phyloP scores from a whole-genome alignment of 495 filamentous ascomycete genomes.

The Letharia lupina region DNA sequence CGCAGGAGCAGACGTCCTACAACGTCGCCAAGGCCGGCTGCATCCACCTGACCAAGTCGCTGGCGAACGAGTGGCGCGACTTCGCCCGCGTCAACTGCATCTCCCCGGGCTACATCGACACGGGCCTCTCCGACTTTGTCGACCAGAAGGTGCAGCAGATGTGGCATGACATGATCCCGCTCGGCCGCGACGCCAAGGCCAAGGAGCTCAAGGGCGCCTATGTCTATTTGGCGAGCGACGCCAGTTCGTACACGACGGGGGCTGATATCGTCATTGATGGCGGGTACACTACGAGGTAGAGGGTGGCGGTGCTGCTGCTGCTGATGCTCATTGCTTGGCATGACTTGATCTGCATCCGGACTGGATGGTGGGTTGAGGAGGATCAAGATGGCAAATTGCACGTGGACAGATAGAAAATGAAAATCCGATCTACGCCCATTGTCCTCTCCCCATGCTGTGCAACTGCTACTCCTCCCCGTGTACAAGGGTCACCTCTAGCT shows the following conservation, averaged over 20 bases:
- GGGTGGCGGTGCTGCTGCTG: background rate
- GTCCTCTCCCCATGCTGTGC: background rate
- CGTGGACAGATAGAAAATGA: background rate
- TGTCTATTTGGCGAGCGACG: conserved; percentile 67
- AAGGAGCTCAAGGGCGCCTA: conserved; percentile 83
- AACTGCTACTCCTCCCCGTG: background rate
- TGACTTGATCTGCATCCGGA: background rate
- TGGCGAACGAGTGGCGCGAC: conserved; percentile 71
- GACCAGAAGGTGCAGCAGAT: conserved; percentile 58
- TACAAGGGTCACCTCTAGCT: background rate
- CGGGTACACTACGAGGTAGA: conserved; percentile 24
- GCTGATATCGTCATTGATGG: conserved; percentile 71
- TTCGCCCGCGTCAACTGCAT: conserved; percentile 70
- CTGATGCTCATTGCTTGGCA: background rate
- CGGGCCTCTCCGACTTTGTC: conserved; percentile 69
- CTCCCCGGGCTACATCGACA: conserved; percentile 73
- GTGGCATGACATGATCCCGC: conserved; percentile 70
- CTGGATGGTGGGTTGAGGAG: too few species aligned
- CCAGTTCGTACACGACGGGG: conserved; percentile 78
- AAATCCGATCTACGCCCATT: background rate
- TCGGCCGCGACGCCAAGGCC: conserved; percentile 63
- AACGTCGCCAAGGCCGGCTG: conserved; percentile 65
- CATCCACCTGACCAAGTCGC: conserved; percentile 47
- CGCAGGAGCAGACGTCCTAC: conserved; percentile 73
- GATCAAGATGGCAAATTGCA: background rate